A percentile compares a stretch with the other conserved stretches of the same genome.
Evolutionary conservation across 805 yeast genomes (phyloP).

Genomic region (Barnettozyma sucrosica): DNA sequence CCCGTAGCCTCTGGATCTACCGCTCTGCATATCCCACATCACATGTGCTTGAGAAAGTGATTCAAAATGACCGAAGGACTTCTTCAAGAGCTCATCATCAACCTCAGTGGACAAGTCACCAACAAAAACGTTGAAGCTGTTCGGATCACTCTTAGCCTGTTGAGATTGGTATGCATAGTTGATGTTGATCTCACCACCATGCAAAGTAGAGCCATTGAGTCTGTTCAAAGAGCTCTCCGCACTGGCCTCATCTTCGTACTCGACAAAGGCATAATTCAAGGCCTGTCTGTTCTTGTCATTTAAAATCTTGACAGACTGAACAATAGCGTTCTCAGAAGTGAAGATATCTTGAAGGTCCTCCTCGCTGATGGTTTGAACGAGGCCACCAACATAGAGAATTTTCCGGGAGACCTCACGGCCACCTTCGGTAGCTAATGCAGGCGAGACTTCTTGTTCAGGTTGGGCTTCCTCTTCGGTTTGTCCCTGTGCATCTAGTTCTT

Average conservation of each 20-base stretch:
- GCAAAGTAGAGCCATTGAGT: slow-evolving; percentile 53
- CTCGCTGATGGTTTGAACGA: slow-evolving; percentile 61
- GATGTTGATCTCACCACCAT: slow-evolving; percentile 52
- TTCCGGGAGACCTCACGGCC: slow-evolving; percentile 75
- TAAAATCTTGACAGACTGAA: slow-evolving; percentile 61
- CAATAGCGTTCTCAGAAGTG: slow-evolving; percentile 47
- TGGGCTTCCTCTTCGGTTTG: not conserved
- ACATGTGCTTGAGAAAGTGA: slow-evolving; percentile 80
- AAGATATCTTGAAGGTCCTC: slow-evolving; percentile 57
- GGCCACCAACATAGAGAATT: slow-evolving; percentile 71
- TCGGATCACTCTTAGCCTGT: slow-evolving; percentile 46
- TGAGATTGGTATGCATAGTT: slow-evolving; percentile 86
- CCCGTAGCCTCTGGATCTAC: slow-evolving; percentile 88
- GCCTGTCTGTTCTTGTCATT: slow-evolving; percentile 71
- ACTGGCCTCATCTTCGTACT: slow-evolving; percentile 49
- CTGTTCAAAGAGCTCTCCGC: slow-evolving; percentile 61
- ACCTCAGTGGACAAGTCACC: slow-evolving; percentile 84
- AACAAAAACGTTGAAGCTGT: slow-evolving; percentile 69
- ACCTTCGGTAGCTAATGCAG: slow-evolving; percentile 72
- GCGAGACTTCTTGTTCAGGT: slow-evolving; percentile 30
- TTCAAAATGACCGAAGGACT: slow-evolving; percentile 49
- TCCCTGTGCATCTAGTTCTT: not conserved
- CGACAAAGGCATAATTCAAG: slow-evolving; percentile 79
- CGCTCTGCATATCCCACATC: slow-evolving; percentile 97
- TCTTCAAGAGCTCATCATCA: slow-evolving; percentile 64